Evolutionary conservation across 2,329 filamentous ascomycete genomes (phyloP).

Genomic region (Aspergillus intermedius): DNA sequence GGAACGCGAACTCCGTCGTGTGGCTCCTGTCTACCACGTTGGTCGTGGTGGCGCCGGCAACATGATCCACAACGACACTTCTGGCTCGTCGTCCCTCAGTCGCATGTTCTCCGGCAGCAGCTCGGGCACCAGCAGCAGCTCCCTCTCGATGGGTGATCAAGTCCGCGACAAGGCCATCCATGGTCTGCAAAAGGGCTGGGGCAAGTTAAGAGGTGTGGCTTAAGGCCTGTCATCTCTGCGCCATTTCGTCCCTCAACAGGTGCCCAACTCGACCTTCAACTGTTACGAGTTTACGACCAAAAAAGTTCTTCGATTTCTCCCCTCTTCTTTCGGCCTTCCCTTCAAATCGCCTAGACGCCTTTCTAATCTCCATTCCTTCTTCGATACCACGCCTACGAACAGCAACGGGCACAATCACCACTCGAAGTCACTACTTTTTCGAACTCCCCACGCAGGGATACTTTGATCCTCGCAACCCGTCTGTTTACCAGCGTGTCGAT

Average conservation of each 20-base stretch:
- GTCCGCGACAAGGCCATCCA: constrained; percentile 30
- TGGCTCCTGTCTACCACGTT: constrained; percentile 58
- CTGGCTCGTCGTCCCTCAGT: constrained; percentile 18
- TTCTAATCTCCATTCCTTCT: not conserved
- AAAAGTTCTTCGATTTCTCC: constrained; percentile 20
- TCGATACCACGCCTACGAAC: not conserved
- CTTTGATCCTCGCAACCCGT: not conserved
- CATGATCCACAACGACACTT: constrained; percentile 26
- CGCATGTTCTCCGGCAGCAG: constrained; percentile 33
- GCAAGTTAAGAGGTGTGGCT: constrained; percentile 32
- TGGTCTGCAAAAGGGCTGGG: constrained; percentile 35
- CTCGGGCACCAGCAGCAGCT: constrained; percentile 30
- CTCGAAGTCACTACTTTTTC: not conserved
- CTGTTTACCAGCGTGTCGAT: not conserved
- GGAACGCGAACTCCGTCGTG: constrained; percentile 49
- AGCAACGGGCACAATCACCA: not conserved
- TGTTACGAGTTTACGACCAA: constrained; percentile 19
- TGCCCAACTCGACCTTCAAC: not conserved
- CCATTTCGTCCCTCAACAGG: not conserved
- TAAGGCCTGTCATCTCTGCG: constrained; percentile 10
- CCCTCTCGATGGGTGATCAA: constrained; percentile 28
- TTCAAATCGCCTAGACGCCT: not conserved
- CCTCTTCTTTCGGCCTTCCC: constrained; percentile 8
- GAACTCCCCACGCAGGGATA: not conserved
- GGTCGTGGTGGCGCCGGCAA: constrained; percentile 58